phyloP scores from a whole-genome alignment of 1,284 basidiomycete species.

The Tilletia caries region DNA sequence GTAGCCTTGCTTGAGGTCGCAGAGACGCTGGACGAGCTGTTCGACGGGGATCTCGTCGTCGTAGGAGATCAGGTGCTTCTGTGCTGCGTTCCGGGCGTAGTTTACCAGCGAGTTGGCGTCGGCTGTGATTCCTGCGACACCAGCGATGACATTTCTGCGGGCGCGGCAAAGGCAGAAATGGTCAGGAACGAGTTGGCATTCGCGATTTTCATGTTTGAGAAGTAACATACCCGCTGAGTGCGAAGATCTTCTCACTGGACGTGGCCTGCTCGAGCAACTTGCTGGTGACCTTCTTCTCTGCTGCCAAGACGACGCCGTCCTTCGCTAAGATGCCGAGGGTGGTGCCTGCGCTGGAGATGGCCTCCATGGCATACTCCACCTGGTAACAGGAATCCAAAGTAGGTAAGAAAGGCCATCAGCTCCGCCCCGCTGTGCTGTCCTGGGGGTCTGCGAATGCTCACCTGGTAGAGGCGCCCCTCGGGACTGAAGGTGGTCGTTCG shows the following conservation, averaged over 20 bases:
- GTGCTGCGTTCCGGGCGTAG: constrained; percentile 84
- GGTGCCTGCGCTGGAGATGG: constrained; percentile 93
- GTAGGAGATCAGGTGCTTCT: constrained; percentile 78
- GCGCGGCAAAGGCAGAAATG: constrained; percentile 13
- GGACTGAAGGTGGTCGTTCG: constrained; percentile 50
- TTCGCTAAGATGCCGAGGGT: constrained; percentile 91
- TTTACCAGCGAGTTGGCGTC: constrained; percentile 98
- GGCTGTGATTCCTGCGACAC: constrained; percentile 91
- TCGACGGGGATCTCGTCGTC: constrained; percentile 98
- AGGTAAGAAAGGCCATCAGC: background rate
- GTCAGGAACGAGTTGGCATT: constrained; percentile 1
- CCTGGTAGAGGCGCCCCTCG: constrained; percentile 55
- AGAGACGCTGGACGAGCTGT: constrained; percentile 84
- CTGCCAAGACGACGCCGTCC: constrained; percentile 86
- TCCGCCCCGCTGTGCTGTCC: background rate
- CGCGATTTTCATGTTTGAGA: background rate
- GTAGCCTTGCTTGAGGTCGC: constrained; percentile 97
- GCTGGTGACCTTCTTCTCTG: constrained; percentile 98
- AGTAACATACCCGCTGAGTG: constrained; percentile 68
- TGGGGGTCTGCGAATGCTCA: background rate
- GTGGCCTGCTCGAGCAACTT: constrained; percentile 88
- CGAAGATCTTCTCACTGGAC: constrained; percentile 95
- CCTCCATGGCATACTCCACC: constrained; percentile 99
- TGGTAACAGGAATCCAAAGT: constrained; percentile 17
- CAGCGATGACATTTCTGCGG: constrained; percentile 83